These are phyloP conservation scores for Amauroascus niger DNA, from an alignment of 2,329 filamentous ascomycete genomes.

Conservation along the genomic window DNA sequence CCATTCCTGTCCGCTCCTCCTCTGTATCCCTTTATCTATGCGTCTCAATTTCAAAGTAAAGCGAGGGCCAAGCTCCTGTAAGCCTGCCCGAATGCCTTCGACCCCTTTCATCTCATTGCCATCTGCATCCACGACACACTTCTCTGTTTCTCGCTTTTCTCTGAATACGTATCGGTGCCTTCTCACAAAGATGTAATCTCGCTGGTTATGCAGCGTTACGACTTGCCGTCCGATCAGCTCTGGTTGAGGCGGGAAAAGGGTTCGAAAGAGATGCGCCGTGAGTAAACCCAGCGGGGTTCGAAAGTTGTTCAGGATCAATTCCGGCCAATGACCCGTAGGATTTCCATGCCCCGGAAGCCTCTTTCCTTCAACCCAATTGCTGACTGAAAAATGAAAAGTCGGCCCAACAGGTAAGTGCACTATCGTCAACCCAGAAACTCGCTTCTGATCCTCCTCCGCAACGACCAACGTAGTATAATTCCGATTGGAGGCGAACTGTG, in stretches of 20 bases:
- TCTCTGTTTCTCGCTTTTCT: conserved; percentile 77
- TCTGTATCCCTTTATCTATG: conserved; percentile 80
- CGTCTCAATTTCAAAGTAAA: conserved; percentile 81
- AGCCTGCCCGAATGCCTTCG: conserved; percentile 71
- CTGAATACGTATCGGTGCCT: conserved; percentile 88
- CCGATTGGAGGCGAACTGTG: conserved; percentile 69
- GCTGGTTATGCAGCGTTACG: conserved; percentile 85
- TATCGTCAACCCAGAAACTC: conserved; percentile 69
- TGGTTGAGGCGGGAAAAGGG: conserved; percentile 67
- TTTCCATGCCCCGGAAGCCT: conserved; percentile 84
- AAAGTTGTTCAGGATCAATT: conserved; percentile 88
- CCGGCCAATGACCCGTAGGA: conserved; percentile 79
- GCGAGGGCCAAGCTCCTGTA: conserved; percentile 81
- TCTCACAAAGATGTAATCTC: conserved; percentile 90
- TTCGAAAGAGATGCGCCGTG: conserved; percentile 74
- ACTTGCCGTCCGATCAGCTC: conserved; percentile 82
- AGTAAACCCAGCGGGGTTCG: conserved; percentile 82
- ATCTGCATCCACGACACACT: conserved; percentile 70
- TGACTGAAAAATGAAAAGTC: conserved; percentile 85
- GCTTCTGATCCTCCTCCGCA: conserved; percentile 81
- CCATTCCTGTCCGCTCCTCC: conserved; percentile 73
- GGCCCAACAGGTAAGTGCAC: conserved; percentile 76
- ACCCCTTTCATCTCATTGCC: conserved; percentile 76
- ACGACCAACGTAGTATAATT: conserved; percentile 77
- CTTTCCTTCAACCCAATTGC: conserved; percentile 81